Evolutionary conservation across 2,329 filamentous ascomycete species (phyloP), one percentile per base, ranked within the genome.

Genomic region (Sarocladiaceae sp.): DNA sequence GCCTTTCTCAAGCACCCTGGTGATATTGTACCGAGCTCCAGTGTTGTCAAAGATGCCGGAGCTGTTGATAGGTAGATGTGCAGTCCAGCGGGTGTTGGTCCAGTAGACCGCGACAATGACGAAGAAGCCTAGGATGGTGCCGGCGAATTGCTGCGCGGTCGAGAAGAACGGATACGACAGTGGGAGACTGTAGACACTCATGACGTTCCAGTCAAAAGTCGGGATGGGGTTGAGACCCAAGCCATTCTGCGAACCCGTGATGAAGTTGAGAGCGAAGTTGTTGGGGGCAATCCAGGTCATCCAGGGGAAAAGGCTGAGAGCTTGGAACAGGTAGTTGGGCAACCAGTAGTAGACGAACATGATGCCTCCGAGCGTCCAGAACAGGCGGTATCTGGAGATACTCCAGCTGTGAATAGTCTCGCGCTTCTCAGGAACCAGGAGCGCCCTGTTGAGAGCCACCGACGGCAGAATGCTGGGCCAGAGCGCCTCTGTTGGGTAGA

Each of bases 271-370:
- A 12, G 78, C 59, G 3, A 77, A 63, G 48, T 75, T 82, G 29
- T 80, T 68, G 2, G 82, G 81, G 9, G 71, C 73, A 50, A 80
- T 77, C 78, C 80, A 83, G 29, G 74, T 76, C 11, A 74, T 65
- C 61, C 76, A 82, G 19, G 76, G 73, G 55, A 83, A 82, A 24
- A 73, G 68, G 40, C 71, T 74, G 5, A 82, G 62, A 43, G 74
- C 77, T 24, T 76, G 76, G 21, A 74, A 77, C 21, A 83, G 71
- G 42, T 74, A 74, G 3, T 74, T 73, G 0, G 78, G 77, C 47
- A 79, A 65, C 69, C 72, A 79, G 52, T 79, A 73, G 73, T 74
- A 80, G 23, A 66, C 52, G 52, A 80, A 82, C 3, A 70, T 70
- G 6, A 59, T 66, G 12, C 61, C 51, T 48, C 74, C 67, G 20